Percentiles rank a stretch among this genome's conserved stretches.
phyloP scores from a whole-genome alignment of 495 filamentous ascomycete genomes.

The Podospora fimiseda region DNA sequence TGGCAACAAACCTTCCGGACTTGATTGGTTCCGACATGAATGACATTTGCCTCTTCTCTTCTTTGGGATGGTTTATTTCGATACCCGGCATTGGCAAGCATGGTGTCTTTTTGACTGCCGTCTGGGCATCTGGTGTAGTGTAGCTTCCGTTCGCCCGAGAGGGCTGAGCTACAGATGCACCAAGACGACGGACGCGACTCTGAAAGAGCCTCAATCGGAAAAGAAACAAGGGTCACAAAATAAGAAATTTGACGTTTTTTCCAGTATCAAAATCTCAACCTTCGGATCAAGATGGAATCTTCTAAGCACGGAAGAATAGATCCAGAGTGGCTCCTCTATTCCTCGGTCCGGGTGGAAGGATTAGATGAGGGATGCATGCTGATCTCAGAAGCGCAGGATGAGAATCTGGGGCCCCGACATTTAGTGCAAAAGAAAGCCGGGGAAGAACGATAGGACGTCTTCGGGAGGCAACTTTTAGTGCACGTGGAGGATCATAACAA shows the following conservation, averaged over 20 bases:
- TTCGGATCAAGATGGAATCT: too few relatives aligned
- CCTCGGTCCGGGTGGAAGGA: neutral
- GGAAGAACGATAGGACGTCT: too few relatives aligned
- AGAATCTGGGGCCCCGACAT: constrained; percentile 1
- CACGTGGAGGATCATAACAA: neutral
- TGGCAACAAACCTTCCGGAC: neutral
- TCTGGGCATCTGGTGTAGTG: constrained; percentile 1
- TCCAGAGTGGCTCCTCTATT: neutral
- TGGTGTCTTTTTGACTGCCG: neutral
- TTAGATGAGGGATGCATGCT: neutral
- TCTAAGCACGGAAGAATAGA: neutral
- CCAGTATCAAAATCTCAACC: too few relatives aligned
- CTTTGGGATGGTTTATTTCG: neutral
- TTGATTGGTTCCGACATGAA: neutral
- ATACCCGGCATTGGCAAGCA: neutral
- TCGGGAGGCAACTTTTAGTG: neutral
- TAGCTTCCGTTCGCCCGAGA: constrained; percentile 4
- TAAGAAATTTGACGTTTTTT: too few relatives aligned
- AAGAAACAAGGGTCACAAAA: too few relatives aligned
- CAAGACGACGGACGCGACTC: neutral
- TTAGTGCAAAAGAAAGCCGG: too few relatives aligned
- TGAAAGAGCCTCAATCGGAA: neutral
- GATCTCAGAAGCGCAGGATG: neutral
- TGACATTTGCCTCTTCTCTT: neutral
- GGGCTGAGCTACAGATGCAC: neutral